A percentile compares a stretch with the other conserved stretches of the same genome.
phyloP scores from a whole-genome alignment of 768 basidiomycete species.

The Polyporus arcularius region DNA sequence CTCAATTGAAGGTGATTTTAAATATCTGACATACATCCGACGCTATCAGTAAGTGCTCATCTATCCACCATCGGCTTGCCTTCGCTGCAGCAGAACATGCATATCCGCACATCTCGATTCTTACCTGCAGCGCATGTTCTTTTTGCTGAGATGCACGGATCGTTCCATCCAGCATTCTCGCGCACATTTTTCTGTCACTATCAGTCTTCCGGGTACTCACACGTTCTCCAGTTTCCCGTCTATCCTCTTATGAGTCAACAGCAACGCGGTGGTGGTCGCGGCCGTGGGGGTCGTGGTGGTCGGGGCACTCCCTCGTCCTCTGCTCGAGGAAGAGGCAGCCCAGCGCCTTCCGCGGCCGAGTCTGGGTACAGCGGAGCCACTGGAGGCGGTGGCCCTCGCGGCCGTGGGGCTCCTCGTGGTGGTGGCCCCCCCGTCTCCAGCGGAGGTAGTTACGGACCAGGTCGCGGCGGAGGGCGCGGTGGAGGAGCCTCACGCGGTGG shows the following conservation, averaged over 20 bases:
- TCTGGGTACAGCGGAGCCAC: neutral
- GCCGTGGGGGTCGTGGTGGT: conserved; percentile 3
- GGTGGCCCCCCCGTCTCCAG: neutral
- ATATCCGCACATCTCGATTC: no score
- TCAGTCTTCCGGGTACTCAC: no score
- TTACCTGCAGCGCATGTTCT: no score
- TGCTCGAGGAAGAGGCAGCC: conserved; percentile 7
- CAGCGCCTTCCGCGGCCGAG: conserved; percentile 1
- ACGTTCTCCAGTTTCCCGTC: no score
- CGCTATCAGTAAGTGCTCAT: no score
- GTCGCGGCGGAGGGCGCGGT: conserved; percentile 3
- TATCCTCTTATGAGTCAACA: conserved; percentile 1
- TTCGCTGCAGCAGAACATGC: no score
- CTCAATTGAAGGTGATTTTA: no score
- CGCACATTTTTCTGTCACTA: no score
- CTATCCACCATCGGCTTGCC: no score
- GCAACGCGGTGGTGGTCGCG: neutral
- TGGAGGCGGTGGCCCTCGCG: neutral
- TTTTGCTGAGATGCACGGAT: no score
- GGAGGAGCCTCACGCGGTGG: conserved; percentile 10
- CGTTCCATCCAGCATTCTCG: no score
- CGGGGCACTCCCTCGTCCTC: conserved; percentile 7
- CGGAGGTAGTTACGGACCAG: neutral
- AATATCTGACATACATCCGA: no score
- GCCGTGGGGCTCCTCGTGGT: neutral